Evolutionary conservation across 2,329 filamentous ascomycete genomes (phyloP).

Genomic region (Sporothrix humicola): DNA sequence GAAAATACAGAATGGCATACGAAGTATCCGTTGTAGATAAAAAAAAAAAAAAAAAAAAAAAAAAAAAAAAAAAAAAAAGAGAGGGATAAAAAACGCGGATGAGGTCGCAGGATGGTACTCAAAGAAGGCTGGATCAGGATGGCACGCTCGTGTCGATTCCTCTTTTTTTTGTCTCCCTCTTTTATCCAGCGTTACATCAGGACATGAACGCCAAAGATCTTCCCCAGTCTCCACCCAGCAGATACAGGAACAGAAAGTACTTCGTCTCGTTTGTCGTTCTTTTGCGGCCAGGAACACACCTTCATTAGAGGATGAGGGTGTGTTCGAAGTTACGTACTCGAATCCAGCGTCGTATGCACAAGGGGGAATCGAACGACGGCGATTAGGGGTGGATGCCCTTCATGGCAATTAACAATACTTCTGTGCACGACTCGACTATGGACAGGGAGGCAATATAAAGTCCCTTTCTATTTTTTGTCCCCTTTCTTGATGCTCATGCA

Average conservation of each 20-base stretch:
- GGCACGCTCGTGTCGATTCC: background rate
- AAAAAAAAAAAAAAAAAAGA: background rate
- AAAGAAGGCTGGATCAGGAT: background rate
- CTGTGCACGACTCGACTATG: too few species aligned
- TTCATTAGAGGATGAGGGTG: too few species aligned
- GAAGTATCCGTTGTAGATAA: too few species aligned
- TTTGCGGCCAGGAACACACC: background rate
- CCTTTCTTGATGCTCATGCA: background rate
- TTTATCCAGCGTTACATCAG: background rate
- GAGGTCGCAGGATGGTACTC: background rate
- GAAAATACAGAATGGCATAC: background rate
- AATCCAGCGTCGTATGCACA: background rate
- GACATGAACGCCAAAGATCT: slow-evolving; percentile 5
- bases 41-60: background rate
- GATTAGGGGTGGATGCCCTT: too few species aligned
- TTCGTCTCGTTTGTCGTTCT: background rate
- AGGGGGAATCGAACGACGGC: background rate
- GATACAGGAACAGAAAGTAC: background rate
- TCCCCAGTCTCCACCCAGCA: background rate
- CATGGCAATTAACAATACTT: too few species aligned
- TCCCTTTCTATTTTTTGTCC: too few species aligned
- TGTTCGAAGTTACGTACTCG: too few species aligned
- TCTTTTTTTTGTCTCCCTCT: too few species aligned
- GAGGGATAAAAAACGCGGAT: background rate
- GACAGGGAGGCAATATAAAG: too few species aligned